These are phyloP conservation scores for Vigna nakashimae DNA, from an alignment of 306 rosid genomes.

Conservation along the genomic window DNA sequence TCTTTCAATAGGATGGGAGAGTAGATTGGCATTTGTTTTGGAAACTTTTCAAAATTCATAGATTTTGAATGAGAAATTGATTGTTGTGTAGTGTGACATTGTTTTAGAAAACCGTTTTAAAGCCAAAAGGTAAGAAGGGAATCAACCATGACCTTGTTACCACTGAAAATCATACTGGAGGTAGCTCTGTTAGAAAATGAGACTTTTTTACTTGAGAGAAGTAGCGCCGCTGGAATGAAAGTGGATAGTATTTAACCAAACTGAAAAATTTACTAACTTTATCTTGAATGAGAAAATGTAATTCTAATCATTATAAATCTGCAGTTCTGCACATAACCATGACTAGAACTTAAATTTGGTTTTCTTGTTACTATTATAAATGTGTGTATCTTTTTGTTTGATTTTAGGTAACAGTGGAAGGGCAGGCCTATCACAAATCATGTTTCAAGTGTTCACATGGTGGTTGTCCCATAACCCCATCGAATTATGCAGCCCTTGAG, in stretches of 20 bases:
- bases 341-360: neutral
- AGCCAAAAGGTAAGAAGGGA: neutral
- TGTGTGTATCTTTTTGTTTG: slow-evolving; percentile 7
- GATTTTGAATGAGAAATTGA: neutral
- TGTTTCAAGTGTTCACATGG: slow-evolving; percentile 98
- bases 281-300: slow-evolving; percentile 19
- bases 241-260: neutral
- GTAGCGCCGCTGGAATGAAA: neutral
- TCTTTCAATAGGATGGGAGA: neutral
- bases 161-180: neutral
- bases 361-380: slow-evolving; percentile 7
- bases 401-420: slow-evolving; percentile 91
- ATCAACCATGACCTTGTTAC: neutral
- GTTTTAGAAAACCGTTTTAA: neutral
- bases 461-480: slow-evolving; percentile 86
- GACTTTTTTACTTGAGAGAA: neutral
- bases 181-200: neutral
- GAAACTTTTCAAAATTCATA: neutral
- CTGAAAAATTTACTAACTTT: slow-evolving; percentile 10
- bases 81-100: neutral
- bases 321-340: neutral
- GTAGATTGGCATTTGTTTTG: neutral
- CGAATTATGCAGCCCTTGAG: slow-evolving; percentile 93
- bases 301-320: slow-evolving; percentile 15
- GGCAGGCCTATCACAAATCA: slow-evolving; percentile 85